A percentile compares a stretch with the other conserved stretches of the same genome.
phyloP scores from a whole-genome alignment of 2,329 filamentous ascomycete species.

The Furcasterigmium furcatum region DNA sequence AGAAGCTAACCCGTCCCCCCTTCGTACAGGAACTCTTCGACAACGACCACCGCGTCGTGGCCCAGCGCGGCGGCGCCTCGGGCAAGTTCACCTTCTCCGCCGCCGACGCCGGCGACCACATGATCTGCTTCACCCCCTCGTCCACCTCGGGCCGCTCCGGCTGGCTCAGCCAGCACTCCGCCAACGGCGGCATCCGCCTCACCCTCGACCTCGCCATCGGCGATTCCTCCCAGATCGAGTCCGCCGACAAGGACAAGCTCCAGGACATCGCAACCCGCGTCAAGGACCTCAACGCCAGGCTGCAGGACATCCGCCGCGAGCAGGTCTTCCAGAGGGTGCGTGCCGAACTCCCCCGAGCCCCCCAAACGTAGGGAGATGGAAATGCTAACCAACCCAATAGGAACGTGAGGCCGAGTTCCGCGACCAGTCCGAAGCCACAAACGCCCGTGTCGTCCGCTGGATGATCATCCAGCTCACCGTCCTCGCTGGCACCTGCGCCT shows the following conservation, averaged over 20 bases:
- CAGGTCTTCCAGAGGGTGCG: constrained; percentile 92
- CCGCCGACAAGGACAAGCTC: constrained; percentile 89
- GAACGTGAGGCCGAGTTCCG: constrained; percentile 97
- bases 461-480: constrained; percentile 85
- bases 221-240: constrained; percentile 91
- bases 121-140: constrained; percentile 87
- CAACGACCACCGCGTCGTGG: constrained; percentile 94
- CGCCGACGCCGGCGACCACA: constrained; percentile 91
- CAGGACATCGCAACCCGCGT: constrained; percentile 85
- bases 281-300: constrained; percentile 79
- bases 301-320: constrained; percentile 87
- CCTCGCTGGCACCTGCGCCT: constrained; percentile 84
- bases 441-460: constrained; percentile 89
- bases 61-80: constrained; percentile 69
- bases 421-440: constrained; percentile 94
- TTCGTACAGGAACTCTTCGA: constrained; percentile 81
- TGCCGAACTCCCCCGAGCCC: constrained; percentile 10
- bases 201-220: constrained; percentile 90
- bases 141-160: constrained; percentile 66
- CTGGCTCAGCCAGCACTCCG: constrained; percentile 66
- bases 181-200: constrained; percentile 77
- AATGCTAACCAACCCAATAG: constrained; percentile 38
- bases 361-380: too few relatives aligned
- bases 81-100: constrained; percentile 96
- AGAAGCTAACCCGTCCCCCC: too few relatives aligned